Base-by-base conservation (phyloP, 176 grass and related monocot species). In the Pharus latifolius region DNA sequence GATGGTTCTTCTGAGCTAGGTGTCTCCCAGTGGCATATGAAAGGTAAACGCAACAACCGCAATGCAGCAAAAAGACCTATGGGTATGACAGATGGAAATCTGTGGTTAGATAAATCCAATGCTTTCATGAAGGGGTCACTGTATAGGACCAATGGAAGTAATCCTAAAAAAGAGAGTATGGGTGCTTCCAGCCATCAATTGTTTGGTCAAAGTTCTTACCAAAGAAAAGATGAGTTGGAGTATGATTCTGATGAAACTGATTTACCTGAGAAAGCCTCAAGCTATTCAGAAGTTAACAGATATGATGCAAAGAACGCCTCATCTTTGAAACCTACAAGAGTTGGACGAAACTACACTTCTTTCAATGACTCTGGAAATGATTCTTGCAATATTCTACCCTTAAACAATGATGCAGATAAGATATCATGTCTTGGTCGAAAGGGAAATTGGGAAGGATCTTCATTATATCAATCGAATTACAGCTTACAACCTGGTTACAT, bases 31-130 rank as follows among this genome's bases (percentile, higher is more conserved):
- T 93, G 90, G 90, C 76, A 88, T 67, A 83, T 88, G 56, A 93
- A 93, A 80, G 85, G 90, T 61, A 93, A 93, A 82, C 90, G 90
- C 75, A 93, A 93, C 55, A 88, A 44, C 53, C 78, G 90, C 29
- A 88, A 56, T 66, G 56, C 52, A 53, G 56, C 68, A 18, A 93
- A 85, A 76, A 76, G 76, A 31, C 56, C 70, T 32, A 67, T 45
- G 14, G 49, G 75, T 44, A 48, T 74, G 54, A 25, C 19, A 23
- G 69, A 72, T 74, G 88, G 42, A 65, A 87, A 69, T 50, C 7
- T 63, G 10, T 75, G 50, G 46, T 26, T 77, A 47, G 83, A 80
- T 55, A 87, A 70, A 60, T 77, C 47, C 56, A 73, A 73, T 78
- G 77, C 22, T 67, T 74, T 70, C 58, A 33, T 56, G 41, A 78